Conservation (phyloP, 1,284 basidiomycete species). For the Ganoderma meredithae region DNA sequence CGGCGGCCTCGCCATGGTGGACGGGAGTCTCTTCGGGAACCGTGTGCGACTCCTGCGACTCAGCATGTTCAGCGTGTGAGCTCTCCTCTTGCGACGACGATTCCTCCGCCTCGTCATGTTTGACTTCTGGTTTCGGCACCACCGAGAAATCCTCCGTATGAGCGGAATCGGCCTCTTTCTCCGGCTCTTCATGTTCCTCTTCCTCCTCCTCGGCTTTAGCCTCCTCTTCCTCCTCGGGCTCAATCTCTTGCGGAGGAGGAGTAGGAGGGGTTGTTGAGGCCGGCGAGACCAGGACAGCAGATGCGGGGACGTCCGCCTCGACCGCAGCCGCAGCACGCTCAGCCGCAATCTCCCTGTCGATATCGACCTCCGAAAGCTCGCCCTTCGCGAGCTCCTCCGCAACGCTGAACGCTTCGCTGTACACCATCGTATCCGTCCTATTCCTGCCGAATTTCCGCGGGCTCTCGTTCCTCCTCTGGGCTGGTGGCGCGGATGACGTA, state of each 20-base stretch:
- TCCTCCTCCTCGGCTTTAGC: neutral
- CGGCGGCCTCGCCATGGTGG: neutral
- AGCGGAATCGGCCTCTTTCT: neutral
- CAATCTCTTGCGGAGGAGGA: neutral
- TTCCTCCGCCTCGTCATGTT: slow-evolving; percentile 5
- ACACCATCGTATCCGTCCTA: slow-evolving; percentile 82
- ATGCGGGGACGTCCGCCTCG: slow-evolving; percentile 12
- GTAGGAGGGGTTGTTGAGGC: neutral
- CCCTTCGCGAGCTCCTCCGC: slow-evolving; percentile 51
- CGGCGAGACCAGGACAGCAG: neutral
- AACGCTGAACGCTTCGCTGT: slow-evolving; percentile 58
- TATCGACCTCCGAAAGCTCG: slow-evolving; percentile 36
- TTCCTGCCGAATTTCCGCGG: slow-evolving; percentile 63
- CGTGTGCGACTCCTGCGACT: neutral
- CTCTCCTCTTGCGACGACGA: slow-evolving; percentile 5
- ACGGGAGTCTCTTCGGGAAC: neutral
- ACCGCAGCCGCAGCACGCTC: slow-evolving; percentile 23
- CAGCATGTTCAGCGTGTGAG: neutral
- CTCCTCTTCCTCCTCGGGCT: neutral
- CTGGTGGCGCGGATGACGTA: slow-evolving; percentile 38
- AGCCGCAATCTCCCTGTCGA: slow-evolving; percentile 31
- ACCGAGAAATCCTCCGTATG: neutral
- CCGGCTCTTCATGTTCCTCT: slow-evolving; percentile 7
- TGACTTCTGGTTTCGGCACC: neutral
- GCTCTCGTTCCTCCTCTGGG: slow-evolving; percentile 48